phyloP scores from a whole-genome alignment of 495 filamentous ascomycete genomes.

The Astrothelium macrocarpum region DNA sequence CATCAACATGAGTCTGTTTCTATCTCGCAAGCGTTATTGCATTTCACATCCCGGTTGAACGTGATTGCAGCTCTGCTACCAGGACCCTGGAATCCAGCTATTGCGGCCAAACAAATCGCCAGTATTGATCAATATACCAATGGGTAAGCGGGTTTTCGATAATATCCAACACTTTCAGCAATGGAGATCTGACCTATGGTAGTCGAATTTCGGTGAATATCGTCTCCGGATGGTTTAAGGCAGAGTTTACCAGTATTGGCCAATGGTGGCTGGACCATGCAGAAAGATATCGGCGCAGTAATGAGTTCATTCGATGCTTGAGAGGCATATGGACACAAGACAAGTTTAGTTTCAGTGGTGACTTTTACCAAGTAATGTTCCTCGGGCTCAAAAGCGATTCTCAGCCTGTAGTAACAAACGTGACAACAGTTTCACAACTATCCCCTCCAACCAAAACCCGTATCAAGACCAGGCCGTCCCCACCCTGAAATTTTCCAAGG shows the following conservation, averaged over 20 bases:
- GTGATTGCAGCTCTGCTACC: conserved; percentile 43
- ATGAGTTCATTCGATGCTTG: conserved; percentile 40
- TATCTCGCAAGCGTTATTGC: conserved; percentile 40
- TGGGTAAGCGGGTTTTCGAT: conserved; percentile 15
- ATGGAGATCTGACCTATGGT: not conserved
- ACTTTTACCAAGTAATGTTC: conserved; percentile 21
- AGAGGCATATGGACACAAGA: conserved; percentile 39
- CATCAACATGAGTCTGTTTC: conserved; percentile 43
- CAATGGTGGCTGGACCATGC: conserved; percentile 46
- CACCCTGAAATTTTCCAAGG: conserved; percentile 42
- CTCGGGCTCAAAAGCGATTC: conserved; percentile 40
- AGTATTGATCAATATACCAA: conserved; percentile 41
- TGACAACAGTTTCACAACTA: conserved; percentile 39
- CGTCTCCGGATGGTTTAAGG: conserved; percentile 43
- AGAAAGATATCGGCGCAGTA: conserved; percentile 39
- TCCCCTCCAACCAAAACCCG: conserved; percentile 37
- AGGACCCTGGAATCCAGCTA: conserved; percentile 41
- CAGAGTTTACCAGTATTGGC: conserved; percentile 40
- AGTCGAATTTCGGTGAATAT: conserved; percentile 39
- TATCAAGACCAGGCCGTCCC: conserved; percentile 30
- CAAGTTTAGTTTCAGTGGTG: conserved; percentile 8
- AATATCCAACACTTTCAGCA: not conserved
- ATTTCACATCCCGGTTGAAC: conserved; percentile 35
- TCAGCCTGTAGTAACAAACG: conserved; percentile 11
- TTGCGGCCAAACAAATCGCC: conserved; percentile 42